Percentiles rank a stretch among this genome's conserved stretches.
These are phyloP conservation scores for Backusella tuberculispora DNA, from an alignment of 192 early-diverging fungal species.

Conservation along the genomic window DNA sequence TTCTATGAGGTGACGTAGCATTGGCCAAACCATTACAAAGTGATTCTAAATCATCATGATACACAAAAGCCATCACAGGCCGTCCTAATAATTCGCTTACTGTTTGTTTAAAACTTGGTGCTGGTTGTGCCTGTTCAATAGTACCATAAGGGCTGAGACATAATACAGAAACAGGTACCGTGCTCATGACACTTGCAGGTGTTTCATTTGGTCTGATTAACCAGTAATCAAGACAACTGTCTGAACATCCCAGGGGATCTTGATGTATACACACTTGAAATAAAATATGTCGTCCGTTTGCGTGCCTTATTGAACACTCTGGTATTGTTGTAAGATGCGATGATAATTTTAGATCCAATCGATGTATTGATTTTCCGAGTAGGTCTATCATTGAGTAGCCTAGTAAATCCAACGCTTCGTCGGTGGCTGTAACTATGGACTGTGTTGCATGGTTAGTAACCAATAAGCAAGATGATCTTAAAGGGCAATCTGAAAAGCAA, in stretches of 20 bases:
- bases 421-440: slow-evolving; percentile 25
- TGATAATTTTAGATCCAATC: background rate
- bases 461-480: slow-evolving; percentile 20
- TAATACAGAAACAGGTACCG: slow-evolving; percentile 8
- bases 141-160: slow-evolving; percentile 30
- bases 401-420: slow-evolving; percentile 20
- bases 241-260: slow-evolving; percentile 21
- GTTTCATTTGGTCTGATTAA: background rate
- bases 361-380: slow-evolving; percentile 15
- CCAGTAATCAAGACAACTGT: slow-evolving; percentile 24
- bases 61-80: slow-evolving; percentile 21
- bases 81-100: slow-evolving; percentile 15
- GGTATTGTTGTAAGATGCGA: slow-evolving; percentile 18
- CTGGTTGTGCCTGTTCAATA: slow-evolving; percentile 23
- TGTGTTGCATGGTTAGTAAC: slow-evolving; percentile 16
- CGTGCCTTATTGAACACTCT: background rate
- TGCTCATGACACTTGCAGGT: background rate
- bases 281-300: background rate
- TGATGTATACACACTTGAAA: slow-evolving; percentile 28
- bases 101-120: slow-evolving; percentile 17
- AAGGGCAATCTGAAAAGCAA: slow-evolving; percentile 24
- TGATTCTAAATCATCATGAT: slow-evolving; percentile 14
- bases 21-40: slow-evolving; percentile 6
- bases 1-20: background rate
- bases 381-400: slow-evolving; percentile 12